Evolutionary conservation across 371 early-diverging fungal genomes (phyloP).

Genomic region (Homolaphlyctis polyrhiza): DNA sequence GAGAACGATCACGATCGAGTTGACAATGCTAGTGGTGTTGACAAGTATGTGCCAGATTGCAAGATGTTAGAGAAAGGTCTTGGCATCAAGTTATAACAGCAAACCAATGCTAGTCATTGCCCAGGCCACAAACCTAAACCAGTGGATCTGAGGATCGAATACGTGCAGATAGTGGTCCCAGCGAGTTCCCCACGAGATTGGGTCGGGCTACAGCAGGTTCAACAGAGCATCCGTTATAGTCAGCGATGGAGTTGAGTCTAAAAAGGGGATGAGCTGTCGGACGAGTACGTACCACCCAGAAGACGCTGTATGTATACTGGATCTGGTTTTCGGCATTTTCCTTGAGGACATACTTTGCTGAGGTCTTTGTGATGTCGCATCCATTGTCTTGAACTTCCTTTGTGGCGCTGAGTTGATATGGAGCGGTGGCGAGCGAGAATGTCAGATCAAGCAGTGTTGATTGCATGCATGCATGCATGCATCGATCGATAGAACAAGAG

Average conservation of each 20-base stretch:
- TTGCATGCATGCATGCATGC: not conserved
- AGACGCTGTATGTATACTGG: conserved; percentile 73
- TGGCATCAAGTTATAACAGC: too few species aligned
- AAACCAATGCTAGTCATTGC: too few species aligned
- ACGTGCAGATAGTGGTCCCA: conserved; percentile 86
- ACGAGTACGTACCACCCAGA: conserved; percentile 58
- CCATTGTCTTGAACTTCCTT: not conserved
- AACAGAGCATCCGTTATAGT: too few species aligned
- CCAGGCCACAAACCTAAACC: conserved; percentile 54
- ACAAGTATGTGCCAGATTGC: not conserved
- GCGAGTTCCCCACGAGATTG: conserved; percentile 80
- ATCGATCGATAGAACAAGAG: not conserved
- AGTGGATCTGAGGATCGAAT: conserved; percentile 74
- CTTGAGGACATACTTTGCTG: conserved; percentile 41
- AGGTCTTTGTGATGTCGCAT: not conserved
- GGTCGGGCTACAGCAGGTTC: conserved; percentile 3
- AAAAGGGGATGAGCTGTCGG: too few species aligned
- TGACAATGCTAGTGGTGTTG: conserved; percentile 55
- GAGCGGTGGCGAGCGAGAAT: too few species aligned
- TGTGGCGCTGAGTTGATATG: not conserved
- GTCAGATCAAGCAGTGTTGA: too few species aligned
- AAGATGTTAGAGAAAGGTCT: too few species aligned
- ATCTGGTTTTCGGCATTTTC: conserved; percentile 42
- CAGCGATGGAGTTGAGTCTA: too few species aligned
- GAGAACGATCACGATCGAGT: conserved; percentile 79